Base-by-base conservation (phyloP, 768 basidiomycete species). In the Vararia minispora region DNA sequence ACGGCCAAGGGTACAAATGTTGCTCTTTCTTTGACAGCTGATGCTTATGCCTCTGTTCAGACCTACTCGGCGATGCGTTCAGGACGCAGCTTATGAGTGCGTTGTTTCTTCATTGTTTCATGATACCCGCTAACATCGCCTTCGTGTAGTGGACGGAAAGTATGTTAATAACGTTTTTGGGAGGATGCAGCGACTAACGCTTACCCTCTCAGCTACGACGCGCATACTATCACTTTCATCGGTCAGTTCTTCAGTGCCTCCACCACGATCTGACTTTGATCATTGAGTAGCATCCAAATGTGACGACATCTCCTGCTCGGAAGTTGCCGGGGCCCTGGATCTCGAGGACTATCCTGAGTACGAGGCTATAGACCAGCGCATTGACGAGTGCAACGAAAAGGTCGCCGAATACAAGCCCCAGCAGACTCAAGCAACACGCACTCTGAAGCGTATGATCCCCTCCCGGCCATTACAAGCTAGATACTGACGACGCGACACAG, bases 51-150 rank as follows among this genome's bases (percentile, higher is more conserved):
- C 9, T 16, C 28, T 32, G 7, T 13, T 20, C 33, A 71, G 76
- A 76, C 48, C 53, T 79, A n/a, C 61, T 79, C 11, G 76, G 76
- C 0, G 74, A 77, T 39, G 76, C 75, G 1, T 78, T 79, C 53
- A 72, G 67, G 49, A 64, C 68, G 49, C 76, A 79, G 47, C 53
- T 79, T 6, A 67, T 74, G 66, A 77, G 74, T 75, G 47, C 61
- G 65, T 42, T 7, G 26, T 21, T 28, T 26, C 41, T 28, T 28
- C 12, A 9, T 39, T 34, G 5, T 21, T 13, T 13, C 25, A 18
- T 33, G 8, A 26, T 20, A n/a, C 24, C 22, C 35, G 28, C 43
- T 46, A 28, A 46, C 40, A 26, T 45, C 6, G 1, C 9, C 10
- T 28, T 11, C 8, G 23, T 39, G 20, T 33, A 20, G 9, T 39